Evolutionary conservation across 164 flowering plant species (phyloP), one percentile per base, ranked within the genome.

Genomic region (Santalum album): DNA sequence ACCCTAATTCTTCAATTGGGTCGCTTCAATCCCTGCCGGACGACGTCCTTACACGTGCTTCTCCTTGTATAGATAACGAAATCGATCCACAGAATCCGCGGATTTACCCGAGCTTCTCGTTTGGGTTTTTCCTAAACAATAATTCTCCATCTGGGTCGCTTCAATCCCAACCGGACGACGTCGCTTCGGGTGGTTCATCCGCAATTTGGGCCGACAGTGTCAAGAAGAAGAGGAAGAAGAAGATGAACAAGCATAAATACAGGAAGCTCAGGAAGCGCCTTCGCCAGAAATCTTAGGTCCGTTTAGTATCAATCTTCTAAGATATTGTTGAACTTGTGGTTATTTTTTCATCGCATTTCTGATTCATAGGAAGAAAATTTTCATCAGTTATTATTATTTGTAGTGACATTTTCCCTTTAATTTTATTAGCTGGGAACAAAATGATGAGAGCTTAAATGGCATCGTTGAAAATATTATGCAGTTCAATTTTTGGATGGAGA

Each of bases 141-240:
- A 32, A 49, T 58, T 51, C 46, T 6, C 49, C 65, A 29, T 18
- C 63, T 55, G 69, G 72, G 65, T 68, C 39, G 44, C 51, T 50
- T 35, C 21, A n/a, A 25, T 53, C 56, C 16, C 70, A 57, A 53
- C 16, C 40, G 1, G 68, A 54, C 0, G 68, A 55, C 4, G 59
- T 15, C 2, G 62, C 6, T 25, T 55, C 46, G 7, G 66, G 63
- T 26, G 74, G 58, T 35, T 27, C 55, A 39, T 23, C 40, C 22
- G 53, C 39, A 36, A 54, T 86, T 23, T 73, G 81, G 79, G 87
- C 88, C 27, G 95, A 86, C 57, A 83, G 95, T 64, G 83, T 82
- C 56, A 86, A 83, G 90, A 83, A 79, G 77, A 86, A 86, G 87
- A 66, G 94, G 73, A 85, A 83, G 75, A 82, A 46, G 81, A 86